These are phyloP conservation scores for Balakata baccata DNA, from an alignment of 345 rosid species.

Conservation along the genomic window DNA sequence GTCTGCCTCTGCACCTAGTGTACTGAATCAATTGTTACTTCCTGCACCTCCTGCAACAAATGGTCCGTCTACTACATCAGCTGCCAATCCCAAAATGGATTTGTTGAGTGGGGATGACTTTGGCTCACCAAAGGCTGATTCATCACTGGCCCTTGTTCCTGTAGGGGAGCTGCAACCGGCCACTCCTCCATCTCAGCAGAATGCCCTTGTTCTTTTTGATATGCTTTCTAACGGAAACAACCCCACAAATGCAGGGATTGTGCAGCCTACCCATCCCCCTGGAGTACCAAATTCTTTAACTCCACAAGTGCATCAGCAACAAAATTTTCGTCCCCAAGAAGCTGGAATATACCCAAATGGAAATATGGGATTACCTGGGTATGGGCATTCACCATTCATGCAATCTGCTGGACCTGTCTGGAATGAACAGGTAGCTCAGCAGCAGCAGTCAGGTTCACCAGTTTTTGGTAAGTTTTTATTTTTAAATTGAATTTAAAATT, in stretches of 20 bases:
- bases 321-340: slow-evolving; percentile 50
- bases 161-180: slow-evolving; percentile 57
- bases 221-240: slow-evolving; percentile 58
- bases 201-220: slow-evolving; percentile 83
- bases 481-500: slow-evolving; percentile 3
- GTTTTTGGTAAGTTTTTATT: slow-evolving; percentile 48
- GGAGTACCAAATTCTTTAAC: slow-evolving; percentile 47
- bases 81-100: slow-evolving; percentile 68
- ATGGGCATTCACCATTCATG: slow-evolving; percentile 53
- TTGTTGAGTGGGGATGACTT: slow-evolving; percentile 93
- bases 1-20: slow-evolving; percentile 36
- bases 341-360: slow-evolving; percentile 67
- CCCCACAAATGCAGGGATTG: slow-evolving; percentile 45
- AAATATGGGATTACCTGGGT: slow-evolving; percentile 55
- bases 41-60: slow-evolving; percentile 78
- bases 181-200: slow-evolving; percentile 62
- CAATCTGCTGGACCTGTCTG: slow-evolving; percentile 59
- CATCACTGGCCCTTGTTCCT: slow-evolving; percentile 79
- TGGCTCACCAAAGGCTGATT: slow-evolving; percentile 56
- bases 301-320: slow-evolving; percentile 67
- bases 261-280: slow-evolving; percentile 43
- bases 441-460: slow-evolving; percentile 66
- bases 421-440: slow-evolving; percentile 62
- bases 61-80: slow-evolving; percentile 46
- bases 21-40: slow-evolving; percentile 66